Evolutionary conservation across 2,329 filamentous ascomycete genomes (phyloP).

Genomic region (Neopestalotiopsis sp.): DNA sequence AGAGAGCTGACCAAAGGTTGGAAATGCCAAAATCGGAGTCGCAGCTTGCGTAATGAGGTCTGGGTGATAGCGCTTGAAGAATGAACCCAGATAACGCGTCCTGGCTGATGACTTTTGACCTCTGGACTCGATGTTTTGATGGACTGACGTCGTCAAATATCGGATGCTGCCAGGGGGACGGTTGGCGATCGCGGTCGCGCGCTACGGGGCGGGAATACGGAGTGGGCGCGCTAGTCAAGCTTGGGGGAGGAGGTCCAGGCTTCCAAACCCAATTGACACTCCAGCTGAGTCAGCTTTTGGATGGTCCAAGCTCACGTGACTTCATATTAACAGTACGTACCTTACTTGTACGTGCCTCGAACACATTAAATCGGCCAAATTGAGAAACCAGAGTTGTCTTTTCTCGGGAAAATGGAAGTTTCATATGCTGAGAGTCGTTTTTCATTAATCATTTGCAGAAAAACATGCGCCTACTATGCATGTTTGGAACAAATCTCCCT

Average conservation of each 20-base stretch:
- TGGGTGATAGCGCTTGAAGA: neutral
- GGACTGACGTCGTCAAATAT: neutral
- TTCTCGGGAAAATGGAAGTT: neutral
- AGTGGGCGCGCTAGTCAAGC: neutral
- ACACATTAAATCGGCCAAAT: neutral
- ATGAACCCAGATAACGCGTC: neutral
- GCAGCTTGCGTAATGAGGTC: neutral
- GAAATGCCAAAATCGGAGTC: neutral
- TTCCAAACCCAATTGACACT: neutral
- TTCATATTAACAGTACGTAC: neutral
- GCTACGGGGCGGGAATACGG: conserved; percentile 7
- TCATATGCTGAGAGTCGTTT: neutral
- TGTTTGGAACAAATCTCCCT: too few species aligned
- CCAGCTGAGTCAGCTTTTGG: neutral
- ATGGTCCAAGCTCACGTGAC: neutral
- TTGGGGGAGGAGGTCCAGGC: neutral
- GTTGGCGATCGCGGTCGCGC: conserved; percentile 3
- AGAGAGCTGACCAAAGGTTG: too few species aligned
- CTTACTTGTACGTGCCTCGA: too few species aligned
- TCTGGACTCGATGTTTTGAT: neutral
- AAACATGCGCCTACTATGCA: too few species aligned
- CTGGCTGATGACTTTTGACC: neutral
- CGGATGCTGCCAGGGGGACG: conserved; percentile 9
- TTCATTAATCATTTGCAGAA: too few species aligned
- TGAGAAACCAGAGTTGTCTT: neutral